Evolutionary conservation across 352 stramenopile species (phyloP), one percentile per base, ranked within the genome.

Genomic region (Thraustochytrium striatum): DNA sequence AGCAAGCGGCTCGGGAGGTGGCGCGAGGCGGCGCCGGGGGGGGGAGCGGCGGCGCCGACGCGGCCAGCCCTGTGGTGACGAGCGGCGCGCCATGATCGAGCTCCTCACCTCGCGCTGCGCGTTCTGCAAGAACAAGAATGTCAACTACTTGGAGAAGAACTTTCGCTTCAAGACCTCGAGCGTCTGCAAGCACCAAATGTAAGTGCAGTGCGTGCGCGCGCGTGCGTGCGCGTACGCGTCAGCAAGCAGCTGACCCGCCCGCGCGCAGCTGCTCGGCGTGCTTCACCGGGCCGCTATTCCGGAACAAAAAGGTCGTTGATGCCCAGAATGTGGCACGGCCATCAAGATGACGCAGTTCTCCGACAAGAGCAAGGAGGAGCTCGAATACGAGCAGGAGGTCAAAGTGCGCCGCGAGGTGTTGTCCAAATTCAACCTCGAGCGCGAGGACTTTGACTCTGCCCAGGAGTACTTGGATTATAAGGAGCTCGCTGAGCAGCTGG

Each of bases 261-360:
- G n/a, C n/a, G n/a, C n/a, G n/a, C n/a, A n/a, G 47, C 16, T 75
- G 65, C 50, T 75, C 65, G 0, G 39, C 19, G 21, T 75, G 65
- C 50, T 75, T 61, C 52, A 5, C 65, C 50, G 52, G 52, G 0
- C 44, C 52, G 13, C 41, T 75, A 3, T 75, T 75, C 41, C 44
- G 61, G 65, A 61, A 38, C 65, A 75, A 75, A 28, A 75, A 75
- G 11, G 65, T 75, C 1, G 65, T 75, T 7, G 30, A 0, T 75
- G 65, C 65, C 65, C 65, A 30, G 52, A 25, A 28, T 75, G 65
- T 2, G 39, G 41, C 7, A 75, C n/a, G 36, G 32, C 52, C 44
- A 75, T 75, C 30, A 75, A 75, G 30, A 75, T 61, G 65, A 38
- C 65, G 25, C 65, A 75, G 65, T 43, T 75, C 32, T 55, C 43